These are phyloP conservation scores for Rhododendron mucronatum DNA, from an alignment of 148 eudicot genomes.

Conservation along the genomic window DNA sequence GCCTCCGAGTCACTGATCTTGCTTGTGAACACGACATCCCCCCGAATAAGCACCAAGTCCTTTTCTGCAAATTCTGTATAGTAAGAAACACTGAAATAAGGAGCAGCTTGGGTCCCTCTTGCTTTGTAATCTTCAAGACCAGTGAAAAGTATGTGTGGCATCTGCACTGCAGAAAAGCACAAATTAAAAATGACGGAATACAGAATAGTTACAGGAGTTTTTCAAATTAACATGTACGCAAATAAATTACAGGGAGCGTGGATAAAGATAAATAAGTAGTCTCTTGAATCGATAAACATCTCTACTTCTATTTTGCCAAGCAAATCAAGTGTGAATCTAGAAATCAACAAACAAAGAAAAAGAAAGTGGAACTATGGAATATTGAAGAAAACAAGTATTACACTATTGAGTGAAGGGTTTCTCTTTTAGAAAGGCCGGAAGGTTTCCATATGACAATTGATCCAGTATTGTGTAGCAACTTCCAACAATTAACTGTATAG, in stretches of 20 bases:
- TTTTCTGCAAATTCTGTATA: slow-evolving; percentile 78
- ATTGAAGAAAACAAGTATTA: background rate
- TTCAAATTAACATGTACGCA: background rate
- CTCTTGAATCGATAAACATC: background rate
- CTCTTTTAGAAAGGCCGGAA: background rate
- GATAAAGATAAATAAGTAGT: background rate
- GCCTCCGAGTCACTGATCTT: slow-evolving; percentile 79
- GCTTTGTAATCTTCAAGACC: slow-evolving; percentile 98
- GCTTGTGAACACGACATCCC: slow-evolving; percentile 74
- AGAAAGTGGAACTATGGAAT: background rate
- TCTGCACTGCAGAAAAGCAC: slow-evolving; percentile 53
- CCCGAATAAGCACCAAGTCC: slow-evolving; percentile 69
- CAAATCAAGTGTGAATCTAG: background rate
- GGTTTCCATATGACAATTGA: background rate
- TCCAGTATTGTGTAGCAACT: background rate
- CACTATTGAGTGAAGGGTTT: background rate
- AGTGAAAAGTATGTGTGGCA: slow-evolving; percentile 81
- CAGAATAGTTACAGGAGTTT: background rate
- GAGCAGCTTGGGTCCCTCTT: slow-evolving; percentile 87
- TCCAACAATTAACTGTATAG: background rate
- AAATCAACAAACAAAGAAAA: background rate
- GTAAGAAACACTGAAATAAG: slow-evolving; percentile 69
- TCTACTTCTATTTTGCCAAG: background rate
- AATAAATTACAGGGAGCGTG: background rate
- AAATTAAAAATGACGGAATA: background rate